phyloP scores from a whole-genome alignment of 2,329 filamentous ascomycete species.

The Cyphellophora attinorum region DNA sequence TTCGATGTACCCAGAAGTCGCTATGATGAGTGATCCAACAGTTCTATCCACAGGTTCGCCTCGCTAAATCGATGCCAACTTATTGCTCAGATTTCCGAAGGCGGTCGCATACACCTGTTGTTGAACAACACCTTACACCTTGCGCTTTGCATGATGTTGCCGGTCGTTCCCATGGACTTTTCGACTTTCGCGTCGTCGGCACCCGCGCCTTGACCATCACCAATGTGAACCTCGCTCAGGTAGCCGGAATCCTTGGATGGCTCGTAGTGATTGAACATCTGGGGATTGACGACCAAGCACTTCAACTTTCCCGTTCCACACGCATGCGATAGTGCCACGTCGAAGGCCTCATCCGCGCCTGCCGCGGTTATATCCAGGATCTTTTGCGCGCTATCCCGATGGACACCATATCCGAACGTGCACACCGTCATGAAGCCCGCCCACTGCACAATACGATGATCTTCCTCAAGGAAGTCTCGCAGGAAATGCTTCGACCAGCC shows the following conservation, averaged over 20 bases:
- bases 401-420: conserved; percentile 7
- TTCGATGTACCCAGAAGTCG: too few species aligned
- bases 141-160: conserved; percentile 6
- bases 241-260: conserved; percentile 4
- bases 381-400: conserved; percentile 5
- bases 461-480: too few species aligned
- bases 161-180: conserved; percentile 1
- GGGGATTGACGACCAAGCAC: conserved; percentile 4
- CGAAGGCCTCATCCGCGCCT: conserved; percentile 4
- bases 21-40: too few species aligned
- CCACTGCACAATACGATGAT: too few species aligned
- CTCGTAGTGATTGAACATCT: conserved; percentile 7
- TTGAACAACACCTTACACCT: conserved; percentile 6
- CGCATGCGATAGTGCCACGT: conserved; percentile 2
- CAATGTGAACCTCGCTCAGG: conserved; percentile 5
- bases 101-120: conserved; percentile 3
- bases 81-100: too few species aligned
- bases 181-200: conserved; percentile 3
- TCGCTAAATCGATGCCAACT: too few species aligned
- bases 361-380: conserved; percentile 1
- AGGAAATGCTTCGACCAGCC: too few species aligned
- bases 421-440: conserved; percentile 6
- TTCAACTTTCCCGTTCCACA: conserved; percentile 1
- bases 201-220: conserved; percentile 4
- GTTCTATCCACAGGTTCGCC: too few species aligned